Conservation (phyloP, 768 basidiomycete genomes). For the Psilocybe sp. region DNA sequence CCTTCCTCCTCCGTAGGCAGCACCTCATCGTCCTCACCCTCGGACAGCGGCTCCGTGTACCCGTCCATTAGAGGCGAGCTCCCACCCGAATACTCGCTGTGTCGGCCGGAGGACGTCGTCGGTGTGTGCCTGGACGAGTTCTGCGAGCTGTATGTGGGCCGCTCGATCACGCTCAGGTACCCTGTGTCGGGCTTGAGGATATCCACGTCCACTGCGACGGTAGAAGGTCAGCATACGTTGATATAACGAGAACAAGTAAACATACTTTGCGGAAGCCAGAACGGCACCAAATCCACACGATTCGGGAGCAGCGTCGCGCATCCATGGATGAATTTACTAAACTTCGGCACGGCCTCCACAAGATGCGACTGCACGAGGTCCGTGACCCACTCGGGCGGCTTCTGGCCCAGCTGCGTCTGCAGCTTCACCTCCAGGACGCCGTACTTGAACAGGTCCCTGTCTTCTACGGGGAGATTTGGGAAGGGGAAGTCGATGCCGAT, state of each 20-base stretch:
- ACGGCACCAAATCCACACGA: constrained; percentile 93
- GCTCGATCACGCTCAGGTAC: constrained; percentile 68
- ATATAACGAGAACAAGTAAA: neutral
- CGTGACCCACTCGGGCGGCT: constrained; percentile 94
- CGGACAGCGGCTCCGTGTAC: constrained; percentile 90
- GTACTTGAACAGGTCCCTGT: constrained; percentile 95
- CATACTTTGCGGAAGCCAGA: constrained; percentile 96
- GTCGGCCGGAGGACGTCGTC: too few relatives aligned
- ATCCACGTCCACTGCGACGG: constrained; percentile 78
- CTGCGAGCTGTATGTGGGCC: constrained; percentile 49
- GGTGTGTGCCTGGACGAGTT: constrained; percentile 31
- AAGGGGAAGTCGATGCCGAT: constrained; percentile 94
- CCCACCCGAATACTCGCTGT: too few relatives aligned
- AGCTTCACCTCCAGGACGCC: constrained; percentile 97
- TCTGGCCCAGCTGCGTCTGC: constrained; percentile 93
- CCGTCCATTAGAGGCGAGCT: constrained; percentile 29
- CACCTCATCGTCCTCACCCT: constrained; percentile 86
- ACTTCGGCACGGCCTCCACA: constrained; percentile 97
- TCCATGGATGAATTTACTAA: constrained; percentile 96
- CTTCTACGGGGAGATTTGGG: constrained; percentile 64
- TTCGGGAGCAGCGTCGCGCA: constrained; percentile 91
- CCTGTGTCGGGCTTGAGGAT: constrained; percentile 91
- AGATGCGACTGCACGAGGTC: constrained; percentile 95
- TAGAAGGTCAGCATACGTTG: neutral
- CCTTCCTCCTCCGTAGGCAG: constrained; percentile 93